These are phyloP conservation scores for Salix koriyanagi DNA, from an alignment of 345 rosid genomes.

Conservation along the genomic window DNA sequence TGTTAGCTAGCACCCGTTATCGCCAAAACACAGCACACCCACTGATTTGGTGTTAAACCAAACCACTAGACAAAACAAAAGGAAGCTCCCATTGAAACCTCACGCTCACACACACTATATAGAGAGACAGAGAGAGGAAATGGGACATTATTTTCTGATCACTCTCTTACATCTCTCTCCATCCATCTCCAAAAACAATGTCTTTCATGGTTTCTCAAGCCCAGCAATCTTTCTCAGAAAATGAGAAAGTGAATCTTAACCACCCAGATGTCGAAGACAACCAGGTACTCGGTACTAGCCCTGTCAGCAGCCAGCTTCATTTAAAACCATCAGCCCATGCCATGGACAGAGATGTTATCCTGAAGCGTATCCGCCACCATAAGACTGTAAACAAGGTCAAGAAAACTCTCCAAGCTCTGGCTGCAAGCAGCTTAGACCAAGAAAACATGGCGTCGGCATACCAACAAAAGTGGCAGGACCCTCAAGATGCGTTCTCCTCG, in stretches of 20 bases:
- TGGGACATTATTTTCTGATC: background rate
- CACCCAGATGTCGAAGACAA: conserved; percentile 13
- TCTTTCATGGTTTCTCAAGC: conserved; percentile 8
- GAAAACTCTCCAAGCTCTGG: conserved; percentile 30
- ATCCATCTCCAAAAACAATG: background rate
- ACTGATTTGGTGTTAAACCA: background rate
- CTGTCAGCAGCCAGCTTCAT: conserved; percentile 31
- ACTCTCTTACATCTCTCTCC: background rate
- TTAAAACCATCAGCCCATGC: conserved; percentile 31
- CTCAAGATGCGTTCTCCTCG: conserved; percentile 38
- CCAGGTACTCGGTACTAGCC: background rate
- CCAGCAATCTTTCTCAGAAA: background rate
- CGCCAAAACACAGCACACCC: background rate
- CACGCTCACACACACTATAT: background rate
- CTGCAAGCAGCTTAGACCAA: conserved; percentile 13
- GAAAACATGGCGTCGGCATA: background rate
- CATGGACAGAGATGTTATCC: conserved; percentile 34
- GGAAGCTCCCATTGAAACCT: background rate
- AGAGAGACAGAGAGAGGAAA: background rate
- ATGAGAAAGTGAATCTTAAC: conserved; percentile 3
- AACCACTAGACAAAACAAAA: background rate
- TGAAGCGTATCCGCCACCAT: conserved; percentile 44
- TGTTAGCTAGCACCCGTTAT: background rate
- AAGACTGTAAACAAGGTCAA: conserved; percentile 30
- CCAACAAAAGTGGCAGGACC: conserved; percentile 30